phyloP scores from a whole-genome alignment of 208 protist genomes.

The Leishmania major region DNA sequence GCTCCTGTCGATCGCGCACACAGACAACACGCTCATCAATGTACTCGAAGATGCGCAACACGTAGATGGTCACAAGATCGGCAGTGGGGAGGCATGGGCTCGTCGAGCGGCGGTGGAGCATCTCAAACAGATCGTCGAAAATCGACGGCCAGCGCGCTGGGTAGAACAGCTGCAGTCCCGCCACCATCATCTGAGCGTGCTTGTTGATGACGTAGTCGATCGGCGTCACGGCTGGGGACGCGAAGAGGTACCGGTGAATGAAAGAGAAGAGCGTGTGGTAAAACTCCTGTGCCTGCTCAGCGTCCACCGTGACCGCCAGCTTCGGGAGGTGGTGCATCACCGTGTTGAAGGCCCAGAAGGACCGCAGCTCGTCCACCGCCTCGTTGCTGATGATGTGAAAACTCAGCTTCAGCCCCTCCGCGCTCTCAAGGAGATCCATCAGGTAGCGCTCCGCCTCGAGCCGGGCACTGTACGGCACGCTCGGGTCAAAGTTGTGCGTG shows the following conservation, averaged over 20 bases:
- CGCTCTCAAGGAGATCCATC: constrained; percentile 57
- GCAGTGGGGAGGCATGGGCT: constrained; percentile 31
- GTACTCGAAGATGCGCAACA: constrained; percentile 85
- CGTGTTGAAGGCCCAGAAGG: constrained; percentile 88
- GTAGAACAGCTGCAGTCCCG: constrained; percentile 69
- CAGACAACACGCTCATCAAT: constrained; percentile 83
- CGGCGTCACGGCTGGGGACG: constrained; percentile 14
- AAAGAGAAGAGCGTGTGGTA: constrained; percentile 73
- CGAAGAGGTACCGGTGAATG: constrained; percentile 58
- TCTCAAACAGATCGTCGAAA: constrained; percentile 72
- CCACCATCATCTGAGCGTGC: constrained; percentile 84
- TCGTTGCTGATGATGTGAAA: constrained; percentile 79
- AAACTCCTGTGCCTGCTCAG: constrained; percentile 52
- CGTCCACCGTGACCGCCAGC: constrained; percentile 38
- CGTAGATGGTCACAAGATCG: constrained; percentile 55
- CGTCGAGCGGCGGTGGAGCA: constrained; percentile 36
- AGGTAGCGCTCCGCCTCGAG: constrained; percentile 71
- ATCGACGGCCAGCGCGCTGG: constrained; percentile 60
- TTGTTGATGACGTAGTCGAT: constrained; percentile 82
- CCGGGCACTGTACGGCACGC: constrained; percentile 39
- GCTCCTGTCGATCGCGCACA: constrained; percentile 58
- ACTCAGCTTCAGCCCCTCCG: constrained; percentile 67
- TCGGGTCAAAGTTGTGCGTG: constrained; percentile 51
- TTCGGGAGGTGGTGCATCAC: constrained; percentile 68
- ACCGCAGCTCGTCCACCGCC: constrained; percentile 54